A percentile compares a stretch with the other conserved stretches of the same genome.
These are phyloP conservation scores for Novakomyces olei DNA, from an alignment of 805 yeast genomes.

Conservation along the genomic window DNA sequence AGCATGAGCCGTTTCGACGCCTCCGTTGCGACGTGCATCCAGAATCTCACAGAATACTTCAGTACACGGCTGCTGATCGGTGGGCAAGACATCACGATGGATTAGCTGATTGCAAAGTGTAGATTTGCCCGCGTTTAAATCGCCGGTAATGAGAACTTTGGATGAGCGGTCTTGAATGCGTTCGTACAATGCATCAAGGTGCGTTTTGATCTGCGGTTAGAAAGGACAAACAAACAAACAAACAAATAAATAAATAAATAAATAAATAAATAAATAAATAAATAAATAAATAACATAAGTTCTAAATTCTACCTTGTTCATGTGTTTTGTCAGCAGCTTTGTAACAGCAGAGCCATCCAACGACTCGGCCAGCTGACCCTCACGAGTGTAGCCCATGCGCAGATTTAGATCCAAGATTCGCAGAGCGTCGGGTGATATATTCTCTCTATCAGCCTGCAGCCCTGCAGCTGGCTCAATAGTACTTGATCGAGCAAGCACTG, in stretches of 20 bases:
- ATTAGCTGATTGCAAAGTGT: conserved; percentile 82
- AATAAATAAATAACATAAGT: too few relatives aligned
- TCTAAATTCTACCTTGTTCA: too few relatives aligned
- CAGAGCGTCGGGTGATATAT: too few relatives aligned
- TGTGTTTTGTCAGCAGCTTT: too few relatives aligned
- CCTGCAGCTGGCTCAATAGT: too few relatives aligned
- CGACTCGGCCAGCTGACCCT: too few relatives aligned
- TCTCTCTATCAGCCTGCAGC: too few relatives aligned
- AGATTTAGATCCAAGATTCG: too few relatives aligned
- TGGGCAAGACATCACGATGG: conserved; percentile 60
- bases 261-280: too few relatives aligned
- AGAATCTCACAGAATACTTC: conserved; percentile 86
- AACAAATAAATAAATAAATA: conserved; percentile 41
- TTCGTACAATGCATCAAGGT: conserved; percentile 46
- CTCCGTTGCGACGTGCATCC: conserved; percentile 55
- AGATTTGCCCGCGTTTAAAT: conserved; percentile 87
- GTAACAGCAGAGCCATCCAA: too few relatives aligned
- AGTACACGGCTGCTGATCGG: conserved; percentile 95
- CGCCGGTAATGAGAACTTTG: conserved; percentile 91
- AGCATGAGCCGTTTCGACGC: conserved; percentile 84
- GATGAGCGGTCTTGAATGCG: conserved; percentile 82
- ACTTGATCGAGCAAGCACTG: too few relatives aligned
- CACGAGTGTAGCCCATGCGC: too few relatives aligned
- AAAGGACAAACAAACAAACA: conserved; percentile 54
- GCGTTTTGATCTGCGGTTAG: conserved; percentile 40